Base-by-base conservation (phyloP, 768 basidiomycete species). In the Pulveroboletus sp. region DNA sequence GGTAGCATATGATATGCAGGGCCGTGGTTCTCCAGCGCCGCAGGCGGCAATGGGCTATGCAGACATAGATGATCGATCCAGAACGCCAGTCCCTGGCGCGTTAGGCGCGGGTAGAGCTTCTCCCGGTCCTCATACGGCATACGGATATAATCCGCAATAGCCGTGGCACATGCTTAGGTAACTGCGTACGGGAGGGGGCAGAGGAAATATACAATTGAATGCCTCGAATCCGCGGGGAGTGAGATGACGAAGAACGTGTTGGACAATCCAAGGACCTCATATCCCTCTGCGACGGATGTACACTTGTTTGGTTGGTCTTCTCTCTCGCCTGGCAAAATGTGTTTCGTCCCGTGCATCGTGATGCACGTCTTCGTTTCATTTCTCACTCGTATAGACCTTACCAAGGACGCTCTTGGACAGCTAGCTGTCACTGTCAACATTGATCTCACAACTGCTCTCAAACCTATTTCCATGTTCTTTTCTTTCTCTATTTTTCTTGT, bases 81-180 rank as follows among this genome's bases (percentile, higher is more conserved):
- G 63, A 51, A 70, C 58, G 21, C 70, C 68, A 33, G 50, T 62
- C 55, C 57, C 66, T 41, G 57, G 53, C 28, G 62, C 55, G 24
- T 21, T 59, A 21, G 57, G 59, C 21, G 52, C 57, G 8, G 67
- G 63, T 13, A 75, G 72, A 28, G 64, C 62, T 47, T 76, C 76
- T 15, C 81, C 81, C 10, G 73, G 72, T 3, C 78, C 79, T 2
- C 70, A 74, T 45, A 55, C 65, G 6, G 79, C 70, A 27, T 80
- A 78, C 39, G 75, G 71, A 26, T 70, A 69, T 37, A 65, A 68
- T 31, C 55, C 60, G n/a, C 57, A 57, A 57, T 71, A 68, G 54
- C 52, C 30, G 51, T 27, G 33, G 27, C 21, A 37, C 24, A 18
- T 14, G 21, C 40, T 36, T 21, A 46, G 40, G 49, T 33, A 33